Evolutionary conservation across 768 basidiomycete species (phyloP), one percentile per base, ranked within the genome.

Genomic region (Strobilomyces echinocephalus): DNA sequence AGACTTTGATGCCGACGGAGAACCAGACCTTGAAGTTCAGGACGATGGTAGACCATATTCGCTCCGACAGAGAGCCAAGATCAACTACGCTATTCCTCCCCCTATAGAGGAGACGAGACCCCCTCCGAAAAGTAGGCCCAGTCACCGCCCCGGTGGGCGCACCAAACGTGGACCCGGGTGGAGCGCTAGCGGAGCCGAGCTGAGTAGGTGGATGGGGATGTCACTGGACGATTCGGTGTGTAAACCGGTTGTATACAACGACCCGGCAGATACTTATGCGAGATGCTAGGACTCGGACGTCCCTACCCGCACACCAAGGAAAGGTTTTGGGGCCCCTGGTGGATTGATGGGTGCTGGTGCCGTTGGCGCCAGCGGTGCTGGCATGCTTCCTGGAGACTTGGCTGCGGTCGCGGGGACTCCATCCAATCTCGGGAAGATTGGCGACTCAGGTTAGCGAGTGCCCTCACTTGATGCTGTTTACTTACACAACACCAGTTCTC

Each of bases 21-120:
- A 74, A 30, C 61, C 59, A 35, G 76, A 69, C 52, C 62, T 65
- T 2, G 79, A 79, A 49, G 47, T 70, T 15, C 77, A 77, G 43
- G 69, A 72, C 21, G 75, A 74, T 26, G 63, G 66, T 28, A 55
- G 52, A 61, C 64, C 66, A 18, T 92, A 92, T 60, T 63, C 81
- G 0, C 73, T 92, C 35, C 75, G 90, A 18, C 80, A 83, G 61
- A 74, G 89, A 47, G 64, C 63, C 42, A 79, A 60, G 48, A 82
- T 92, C 60, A 90, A 91, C 63, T 92, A 92, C 52, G 84, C 85
- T 12, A 87, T 91, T 20, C 88, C 87, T 1, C 89, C 90, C 0
- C 86, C 89, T 1, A 72, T 92, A 15, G 90, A 92, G 46, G 88
- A 91, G 34, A 71, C 87, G 66, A 70, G 59, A 21, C 65, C 70